Conservation (phyloP, 179 eudicot genomes). For the Heliamphora pulchella region DNA sequence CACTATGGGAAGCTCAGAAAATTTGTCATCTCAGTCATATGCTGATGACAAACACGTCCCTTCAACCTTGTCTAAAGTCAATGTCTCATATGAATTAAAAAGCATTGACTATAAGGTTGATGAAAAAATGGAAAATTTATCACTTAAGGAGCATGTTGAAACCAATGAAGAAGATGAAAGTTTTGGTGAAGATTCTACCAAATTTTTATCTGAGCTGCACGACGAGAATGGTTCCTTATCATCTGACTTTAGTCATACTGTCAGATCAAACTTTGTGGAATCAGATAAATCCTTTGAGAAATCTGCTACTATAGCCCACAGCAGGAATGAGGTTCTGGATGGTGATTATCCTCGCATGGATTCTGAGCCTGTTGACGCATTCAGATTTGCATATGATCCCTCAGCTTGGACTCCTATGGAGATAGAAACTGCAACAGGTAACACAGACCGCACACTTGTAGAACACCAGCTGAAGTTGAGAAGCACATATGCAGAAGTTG, state of each 20-base stretch:
- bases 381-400: conserved; percentile 38
- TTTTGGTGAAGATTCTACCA: conserved; percentile 36
- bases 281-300: neutral
- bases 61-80: conserved; percentile 15
- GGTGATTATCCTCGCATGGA: conserved; percentile 19
- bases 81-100: conserved; percentile 12
- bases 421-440: conserved; percentile 71
- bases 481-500: conserved; percentile 83
- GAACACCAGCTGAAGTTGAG: conserved; percentile 67
- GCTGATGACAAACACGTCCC: conserved; percentile 12
- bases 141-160: conserved; percentile 31
- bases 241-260: conserved; percentile 22
- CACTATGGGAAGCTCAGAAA: neutral
- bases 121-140: conserved; percentile 32
- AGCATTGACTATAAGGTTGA: conserved; percentile 19
- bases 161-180: conserved; percentile 24
- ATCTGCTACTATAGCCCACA: neutral
- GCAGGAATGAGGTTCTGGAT: conserved; percentile 27
- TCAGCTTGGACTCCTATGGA: conserved; percentile 84
- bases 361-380: conserved; percentile 24
- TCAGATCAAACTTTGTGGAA: conserved; percentile 17
- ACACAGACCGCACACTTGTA: conserved; percentile 39
- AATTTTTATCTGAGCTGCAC: conserved; percentile 39
- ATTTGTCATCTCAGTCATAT: conserved; percentile 14
- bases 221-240: conserved; percentile 22